Conservation (phyloP, 2,329 filamentous ascomycete species). For the Chaetomiaceae sp. region DNA sequence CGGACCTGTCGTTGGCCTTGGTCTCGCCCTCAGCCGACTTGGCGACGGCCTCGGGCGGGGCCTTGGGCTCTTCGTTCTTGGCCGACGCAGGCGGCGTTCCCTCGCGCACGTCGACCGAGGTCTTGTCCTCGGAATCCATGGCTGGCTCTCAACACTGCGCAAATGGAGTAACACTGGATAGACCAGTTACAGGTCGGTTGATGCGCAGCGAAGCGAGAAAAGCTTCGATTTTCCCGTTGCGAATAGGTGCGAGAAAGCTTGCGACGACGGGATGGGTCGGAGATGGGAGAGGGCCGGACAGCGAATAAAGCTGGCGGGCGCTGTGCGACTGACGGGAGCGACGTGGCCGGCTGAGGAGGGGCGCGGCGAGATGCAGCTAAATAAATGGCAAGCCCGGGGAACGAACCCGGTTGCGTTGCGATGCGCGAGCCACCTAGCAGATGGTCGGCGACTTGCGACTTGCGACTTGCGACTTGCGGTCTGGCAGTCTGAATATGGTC, state of each 20-base stretch:
- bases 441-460: neutral
- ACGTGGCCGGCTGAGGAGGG: conserved; percentile 9
- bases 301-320: neutral
- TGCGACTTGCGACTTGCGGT: neutral
- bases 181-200: too few species aligned
- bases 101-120: conserved; percentile 21
- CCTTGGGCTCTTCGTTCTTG: conserved; percentile 23
- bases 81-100: conserved; percentile 16
- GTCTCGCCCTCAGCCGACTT: conserved; percentile 23
- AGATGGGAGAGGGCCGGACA: neutral
- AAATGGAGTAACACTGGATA: too few species aligned
- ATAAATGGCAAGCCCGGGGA: neutral
- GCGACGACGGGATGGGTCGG: neutral
- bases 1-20: conserved; percentile 16
- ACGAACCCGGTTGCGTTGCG: neutral
- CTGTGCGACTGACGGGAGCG: conserved; percentile 8
- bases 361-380: neutral
- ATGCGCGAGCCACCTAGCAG: neutral
- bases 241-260: neutral
- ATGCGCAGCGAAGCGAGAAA: too few species aligned
- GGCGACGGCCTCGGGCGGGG: conserved; percentile 14
- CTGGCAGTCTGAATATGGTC: conserved; percentile 6
- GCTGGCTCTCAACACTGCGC: too few species aligned
- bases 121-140: conserved; percentile 25
- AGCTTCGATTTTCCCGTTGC: too few species aligned